Percentiles rank a stretch among this genome's conserved stretches.
Evolutionary conservation across 495 filamentous ascomycete genomes (phyloP).

Genomic region (Parathielavia appendiculata): DNA sequence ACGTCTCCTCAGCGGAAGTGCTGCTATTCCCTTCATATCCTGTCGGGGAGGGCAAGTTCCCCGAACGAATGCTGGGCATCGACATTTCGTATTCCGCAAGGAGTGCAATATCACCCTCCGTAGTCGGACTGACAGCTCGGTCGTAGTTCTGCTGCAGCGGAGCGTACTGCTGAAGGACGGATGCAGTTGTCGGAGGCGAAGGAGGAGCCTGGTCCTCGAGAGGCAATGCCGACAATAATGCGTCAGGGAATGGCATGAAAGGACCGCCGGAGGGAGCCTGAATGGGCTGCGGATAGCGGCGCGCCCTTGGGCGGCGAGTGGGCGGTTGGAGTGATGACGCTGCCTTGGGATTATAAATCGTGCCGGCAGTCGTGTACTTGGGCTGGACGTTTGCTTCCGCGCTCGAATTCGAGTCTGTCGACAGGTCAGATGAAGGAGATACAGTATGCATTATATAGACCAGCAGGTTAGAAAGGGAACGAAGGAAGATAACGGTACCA

Average conservation of each 20-base stretch:
- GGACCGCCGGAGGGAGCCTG: slow-evolving; percentile 21
- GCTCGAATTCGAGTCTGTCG: not conserved
- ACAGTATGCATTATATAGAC: slow-evolving; percentile 14
- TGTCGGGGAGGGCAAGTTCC: slow-evolving; percentile 23
- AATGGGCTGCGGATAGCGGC: slow-evolving; percentile 22
- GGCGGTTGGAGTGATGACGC: slow-evolving; percentile 40
- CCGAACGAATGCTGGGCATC: slow-evolving; percentile 22
- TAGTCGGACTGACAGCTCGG: slow-evolving; percentile 37
- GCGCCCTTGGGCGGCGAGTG: slow-evolving; percentile 39
- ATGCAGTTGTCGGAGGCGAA: slow-evolving; percentile 20
- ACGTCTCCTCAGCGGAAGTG: slow-evolving; percentile 22
- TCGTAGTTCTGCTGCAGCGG: slow-evolving; percentile 48
- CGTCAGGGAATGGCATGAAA: slow-evolving; percentile 15
- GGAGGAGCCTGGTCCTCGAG: slow-evolving; percentile 12
- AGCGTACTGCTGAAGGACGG: slow-evolving; percentile 32
- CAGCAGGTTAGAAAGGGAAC: not conserved
- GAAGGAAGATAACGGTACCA: not conserved
- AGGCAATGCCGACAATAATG: slow-evolving; percentile 26
- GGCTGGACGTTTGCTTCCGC: slow-evolving; percentile 15
- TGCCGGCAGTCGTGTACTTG: slow-evolving; percentile 45
- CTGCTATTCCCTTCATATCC: slow-evolving; percentile 23
- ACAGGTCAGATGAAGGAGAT: slow-evolving; percentile 12
- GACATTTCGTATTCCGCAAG: slow-evolving; percentile 18
- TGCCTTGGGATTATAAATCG: slow-evolving; percentile 40
- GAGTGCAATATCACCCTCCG: slow-evolving; percentile 4